Evolutionary conservation across 306 rosid genomes (phyloP), one percentile per base, ranked within the genome.

Genomic region (Astragalus membranaceus): DNA sequence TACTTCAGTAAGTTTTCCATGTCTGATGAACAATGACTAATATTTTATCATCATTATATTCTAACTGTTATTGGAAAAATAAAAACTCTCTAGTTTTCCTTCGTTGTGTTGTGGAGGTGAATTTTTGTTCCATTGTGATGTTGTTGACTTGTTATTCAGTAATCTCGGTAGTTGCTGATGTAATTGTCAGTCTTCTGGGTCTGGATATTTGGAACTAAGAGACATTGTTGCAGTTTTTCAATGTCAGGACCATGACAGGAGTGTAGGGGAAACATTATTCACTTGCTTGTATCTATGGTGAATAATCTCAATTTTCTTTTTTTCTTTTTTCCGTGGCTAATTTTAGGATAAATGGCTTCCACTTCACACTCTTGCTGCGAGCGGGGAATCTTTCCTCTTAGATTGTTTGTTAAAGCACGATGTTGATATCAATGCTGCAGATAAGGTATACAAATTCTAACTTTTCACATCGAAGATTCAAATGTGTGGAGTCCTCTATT

Each of bases 341-440:
- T 2, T 82, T 83, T 88, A 94, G 99, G 90, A 58, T 3, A 84
- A 86, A 70, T 94, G 99, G 97, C 78, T 85, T 54, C 99, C 97
- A 33, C 82, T 94, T 61, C 97, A 94, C 65, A 83, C 95, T 43
- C 85, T 91, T 46, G 97, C 89, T 68, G 92, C 97, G 36, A 84
- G 88, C 6, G 92, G 96, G 74, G 99, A 89, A 49, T 86, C 86
- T 82, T 83, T 83, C 73, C 90, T 88, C 63, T 20, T 91, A 72
- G 87, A 89, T 57, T 79, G 88, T 70, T 68, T 91, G 79, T 65
- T 88, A 82, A 87, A 87, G 84, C 92, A 88, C 73, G 81, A 82
- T 73, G 86, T 85, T 72, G 92, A 87, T 79, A 82, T 94, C 60
- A 91, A 88, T 85, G 91, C 88, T 4, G 76, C 60, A 78, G 99